Base-by-base conservation (phyloP, 129 eudicot species). In the Chrysanthemum makinoi region DNA sequence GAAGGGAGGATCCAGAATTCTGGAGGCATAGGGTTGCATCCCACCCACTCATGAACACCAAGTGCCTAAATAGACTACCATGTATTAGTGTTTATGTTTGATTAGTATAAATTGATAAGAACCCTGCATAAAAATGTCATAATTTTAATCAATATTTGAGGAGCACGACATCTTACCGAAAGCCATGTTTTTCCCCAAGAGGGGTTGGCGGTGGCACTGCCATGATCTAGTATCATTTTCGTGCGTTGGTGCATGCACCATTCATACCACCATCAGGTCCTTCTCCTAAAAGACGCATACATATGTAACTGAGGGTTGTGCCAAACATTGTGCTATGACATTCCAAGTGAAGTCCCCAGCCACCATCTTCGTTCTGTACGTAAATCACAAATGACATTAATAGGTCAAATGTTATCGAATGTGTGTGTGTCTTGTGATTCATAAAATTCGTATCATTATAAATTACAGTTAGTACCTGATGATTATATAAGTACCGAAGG, bases 101-200 rank as follows among this genome's bases (percentile, higher is more conserved):
- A 33, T 33, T 33, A 0, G 39, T 33, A 33, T 33, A 33, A 33
- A 33, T 33, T 33, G 39, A 33, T 33, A 33, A 33, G 39, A 33
- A 33, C 39, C 39, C 39, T 33, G 6, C 39, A 33, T 33, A 33
- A 5, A 33, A 33, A 3, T 33, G 39, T 33, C 4, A 33, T 33
- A 33, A 33, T 33, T 74, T 91, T 2, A 55, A 55, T n/a, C 18
- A n/a, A 55, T 33, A 2, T 55, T 55, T 17, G 59, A 44, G 28
- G 26, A 47, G 0, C 9, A 2, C 11, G 12, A 62, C 2, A 16
- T 28, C 66, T 49, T 72, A 89, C 96, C 35, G 90, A 84, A 49
- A 89, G 90, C 88, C 86, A 89, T 9, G 88, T 81, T 59, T 89
- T 89, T 10, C 96, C 96, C 96, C 96, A 89, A 22, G 96, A 89